Conservation (phyloP, 257 asterid species). For the Ophiorrhiza pumila region DNA sequence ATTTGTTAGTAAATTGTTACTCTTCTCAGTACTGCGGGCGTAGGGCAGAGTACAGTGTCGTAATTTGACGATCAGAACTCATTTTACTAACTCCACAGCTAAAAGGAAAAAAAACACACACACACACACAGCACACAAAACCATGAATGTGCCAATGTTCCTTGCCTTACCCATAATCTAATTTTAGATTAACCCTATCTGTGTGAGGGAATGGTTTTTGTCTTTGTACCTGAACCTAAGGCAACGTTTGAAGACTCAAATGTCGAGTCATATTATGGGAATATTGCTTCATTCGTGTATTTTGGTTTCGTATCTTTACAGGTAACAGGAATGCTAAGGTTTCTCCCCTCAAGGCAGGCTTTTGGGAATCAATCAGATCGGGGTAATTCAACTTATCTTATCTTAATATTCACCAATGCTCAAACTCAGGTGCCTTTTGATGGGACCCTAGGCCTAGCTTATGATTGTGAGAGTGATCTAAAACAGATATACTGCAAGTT, state of each 20-base stretch:
- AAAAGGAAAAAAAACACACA: no score
- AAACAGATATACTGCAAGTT: neutral
- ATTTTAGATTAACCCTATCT: no score
- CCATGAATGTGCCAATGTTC: no score
- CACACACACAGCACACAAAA: no score
- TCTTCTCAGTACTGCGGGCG: no score
- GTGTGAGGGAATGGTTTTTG: neutral
- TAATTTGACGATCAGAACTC: no score
- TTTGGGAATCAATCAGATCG: conserved; percentile 95
- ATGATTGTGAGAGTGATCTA: neutral
- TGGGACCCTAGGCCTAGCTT: neutral
- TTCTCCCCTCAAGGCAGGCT: conserved; percentile 59
- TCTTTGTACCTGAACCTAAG: neutral
- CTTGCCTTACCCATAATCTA: no score
- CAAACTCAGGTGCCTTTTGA: neutral
- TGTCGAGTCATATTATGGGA: neutral
- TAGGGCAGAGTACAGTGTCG: no score
- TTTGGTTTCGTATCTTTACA: no score
- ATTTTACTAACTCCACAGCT: no score
- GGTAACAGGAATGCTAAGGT: conserved; percentile 53
- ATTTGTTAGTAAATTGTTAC: no score
- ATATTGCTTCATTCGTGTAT: neutral
- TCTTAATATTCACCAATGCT: neutral
- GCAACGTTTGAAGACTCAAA: no score
- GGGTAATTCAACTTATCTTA: conserved; percentile 45